These are phyloP conservation scores for Penicillium thymicola DNA, from an alignment of 2,329 filamentous ascomycete species.

Conservation along the genomic window DNA sequence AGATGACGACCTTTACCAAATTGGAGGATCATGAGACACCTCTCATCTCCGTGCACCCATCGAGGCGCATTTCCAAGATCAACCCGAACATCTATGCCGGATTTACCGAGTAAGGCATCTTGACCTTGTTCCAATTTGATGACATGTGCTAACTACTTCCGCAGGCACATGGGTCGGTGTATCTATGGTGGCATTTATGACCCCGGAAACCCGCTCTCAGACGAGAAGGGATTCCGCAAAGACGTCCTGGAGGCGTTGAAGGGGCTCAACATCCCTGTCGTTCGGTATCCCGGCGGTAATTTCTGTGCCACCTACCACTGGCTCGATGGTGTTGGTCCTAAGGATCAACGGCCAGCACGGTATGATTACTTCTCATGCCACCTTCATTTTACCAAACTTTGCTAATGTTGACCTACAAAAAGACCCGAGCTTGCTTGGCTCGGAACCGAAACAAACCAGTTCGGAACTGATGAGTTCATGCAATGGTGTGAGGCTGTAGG, in stretches of 20 bases:
- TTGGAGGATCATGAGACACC: constrained; percentile 60
- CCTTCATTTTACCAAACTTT: not conserved
- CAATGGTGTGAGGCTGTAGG: constrained; percentile 71
- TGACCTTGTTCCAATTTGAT: not conserved
- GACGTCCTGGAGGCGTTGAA: constrained; percentile 73
- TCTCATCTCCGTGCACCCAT: constrained; percentile 63
- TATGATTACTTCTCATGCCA: constrained; percentile 25
- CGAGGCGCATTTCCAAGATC: constrained; percentile 67
- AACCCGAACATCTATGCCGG: constrained; percentile 79
- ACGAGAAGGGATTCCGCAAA: constrained; percentile 70
- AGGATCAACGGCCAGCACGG: constrained; percentile 61
- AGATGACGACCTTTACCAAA: constrained; percentile 71
- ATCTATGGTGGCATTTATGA: constrained; percentile 87
- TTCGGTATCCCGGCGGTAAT: constrained; percentile 80
- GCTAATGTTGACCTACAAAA: not conserved
- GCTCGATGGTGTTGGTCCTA: constrained; percentile 75
- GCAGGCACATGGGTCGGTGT: constrained; percentile 81
- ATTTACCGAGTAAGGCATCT: constrained; percentile 68
- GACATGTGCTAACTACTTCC: constrained; percentile 13
- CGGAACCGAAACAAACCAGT: constrained; percentile 71
- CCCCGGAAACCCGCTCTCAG: constrained; percentile 68
- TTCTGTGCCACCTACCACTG: constrained; percentile 84
- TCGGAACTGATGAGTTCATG: constrained; percentile 85
- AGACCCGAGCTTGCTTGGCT: constrained; percentile 77
- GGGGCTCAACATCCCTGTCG: constrained; percentile 71